Evolutionary conservation across 345 rosid genomes (phyloP).

Genomic region (Ceriops zippeliana): DNA sequence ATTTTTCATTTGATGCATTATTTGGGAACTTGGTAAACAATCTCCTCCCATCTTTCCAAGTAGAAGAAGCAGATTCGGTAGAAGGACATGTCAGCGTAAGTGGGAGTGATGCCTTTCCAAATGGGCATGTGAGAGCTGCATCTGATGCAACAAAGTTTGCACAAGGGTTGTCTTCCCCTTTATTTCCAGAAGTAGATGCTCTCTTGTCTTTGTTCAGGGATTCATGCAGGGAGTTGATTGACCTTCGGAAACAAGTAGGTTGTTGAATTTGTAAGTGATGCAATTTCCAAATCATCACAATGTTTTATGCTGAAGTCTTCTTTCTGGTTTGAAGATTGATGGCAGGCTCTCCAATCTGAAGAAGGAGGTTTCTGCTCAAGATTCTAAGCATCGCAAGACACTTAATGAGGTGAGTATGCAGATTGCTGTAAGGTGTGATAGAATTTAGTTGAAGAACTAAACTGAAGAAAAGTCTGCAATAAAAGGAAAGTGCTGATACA

Average conservation of each 20-base stretch:
- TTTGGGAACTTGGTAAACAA: constrained; percentile 89
- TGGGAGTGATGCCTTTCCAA: constrained; percentile 58
- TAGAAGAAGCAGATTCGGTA: constrained; percentile 66
- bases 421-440: neutral
- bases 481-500: neutral
- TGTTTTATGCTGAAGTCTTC: constrained; percentile 13
- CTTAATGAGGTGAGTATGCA: constrained; percentile 69
- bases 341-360: constrained; percentile 79
- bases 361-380: constrained; percentile 90
- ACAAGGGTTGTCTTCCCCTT: constrained; percentile 58
- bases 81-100: constrained; percentile 58
- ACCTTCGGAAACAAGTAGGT: constrained; percentile 79
- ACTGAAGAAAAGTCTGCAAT: neutral
- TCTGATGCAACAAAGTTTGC: constrained; percentile 51
- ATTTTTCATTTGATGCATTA: constrained; percentile 91
- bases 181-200: constrained; percentile 92
- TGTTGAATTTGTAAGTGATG: constrained; percentile 1
- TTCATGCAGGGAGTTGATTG: constrained; percentile 84
- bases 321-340: constrained; percentile 63
- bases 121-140: constrained; percentile 61
- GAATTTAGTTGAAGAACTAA: neutral
- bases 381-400: constrained; percentile 90
- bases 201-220: constrained; percentile 80
- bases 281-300: constrained; percentile 1
- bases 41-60: constrained; percentile 76